A percentile compares a stretch with the other conserved stretches of the same genome.
phyloP scores from a whole-genome alignment of 2,329 filamentous ascomycete species.

The Fusarium nisikadoi region DNA sequence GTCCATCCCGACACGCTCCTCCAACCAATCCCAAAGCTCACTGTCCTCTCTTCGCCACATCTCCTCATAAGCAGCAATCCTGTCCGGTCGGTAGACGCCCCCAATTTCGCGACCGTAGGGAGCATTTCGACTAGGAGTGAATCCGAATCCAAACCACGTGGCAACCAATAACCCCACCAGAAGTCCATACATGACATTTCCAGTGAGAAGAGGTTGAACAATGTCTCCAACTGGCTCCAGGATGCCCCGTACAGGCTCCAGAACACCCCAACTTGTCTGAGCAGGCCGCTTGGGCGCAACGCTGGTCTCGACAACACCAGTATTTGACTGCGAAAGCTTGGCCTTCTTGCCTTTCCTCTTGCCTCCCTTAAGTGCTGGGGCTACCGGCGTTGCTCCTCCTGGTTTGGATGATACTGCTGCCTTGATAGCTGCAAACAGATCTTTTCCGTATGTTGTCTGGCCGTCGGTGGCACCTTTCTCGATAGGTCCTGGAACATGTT shows the following conservation, averaged over 20 bases:
- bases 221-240: conserved; percentile 77
- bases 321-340: conserved; percentile 57
- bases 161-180: conserved; percentile 78
- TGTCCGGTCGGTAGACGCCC: conserved; percentile 63
- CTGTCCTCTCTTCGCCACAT: conserved; percentile 90
- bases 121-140: conserved; percentile 52
- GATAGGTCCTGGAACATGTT: conserved; percentile 76
- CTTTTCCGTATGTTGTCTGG: conserved; percentile 83
- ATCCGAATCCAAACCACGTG: conserved; percentile 76
- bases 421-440: conserved; percentile 79
- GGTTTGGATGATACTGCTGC: conserved; percentile 75
- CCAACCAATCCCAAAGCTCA: conserved; percentile 92
- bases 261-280: conserved; percentile 74
- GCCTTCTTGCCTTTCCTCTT: conserved; percentile 72
- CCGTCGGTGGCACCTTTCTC: conserved; percentile 95
- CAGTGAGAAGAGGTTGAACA: conserved; percentile 75
- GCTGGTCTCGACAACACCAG: conserved; percentile 54
- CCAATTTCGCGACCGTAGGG: conserved; percentile 49
- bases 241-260: conserved; percentile 80
- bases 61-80: conserved; percentile 87
- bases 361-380: conserved; percentile 59
- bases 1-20: conserved; percentile 83
- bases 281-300: conserved; percentile 55
- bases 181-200: conserved; percentile 81
- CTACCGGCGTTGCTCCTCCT: conserved; percentile 58